These are phyloP conservation scores for Aquilaria sinensis DNA, from an alignment of 345 rosid species.

Conservation along the genomic window DNA sequence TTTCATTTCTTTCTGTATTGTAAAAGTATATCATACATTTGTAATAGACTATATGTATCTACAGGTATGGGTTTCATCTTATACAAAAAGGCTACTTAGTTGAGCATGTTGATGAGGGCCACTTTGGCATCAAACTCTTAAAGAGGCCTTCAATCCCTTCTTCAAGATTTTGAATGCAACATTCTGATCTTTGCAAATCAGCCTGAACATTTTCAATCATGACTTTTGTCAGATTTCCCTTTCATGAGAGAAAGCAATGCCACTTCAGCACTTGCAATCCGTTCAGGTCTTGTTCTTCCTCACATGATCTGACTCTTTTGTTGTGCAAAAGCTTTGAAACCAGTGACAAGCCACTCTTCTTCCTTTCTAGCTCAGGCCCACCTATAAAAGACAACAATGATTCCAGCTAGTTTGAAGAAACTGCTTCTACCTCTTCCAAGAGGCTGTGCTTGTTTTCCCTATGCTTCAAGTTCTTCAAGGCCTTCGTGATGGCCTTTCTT, in stretches of 20 bases:
- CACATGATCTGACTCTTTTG: constrained; percentile 2
- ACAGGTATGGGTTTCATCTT: too few species aligned
- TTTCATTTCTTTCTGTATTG: too few species aligned
- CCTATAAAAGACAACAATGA: constrained; percentile 10
- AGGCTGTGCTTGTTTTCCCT: background rate
- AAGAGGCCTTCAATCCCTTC: constrained; percentile 9
- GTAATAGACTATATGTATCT: too few species aligned
- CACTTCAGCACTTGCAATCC: constrained; percentile 18
- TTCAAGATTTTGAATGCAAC: constrained; percentile 14
- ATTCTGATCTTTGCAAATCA: constrained; percentile 3
- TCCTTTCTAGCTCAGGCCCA: background rate
- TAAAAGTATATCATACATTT: too few species aligned
- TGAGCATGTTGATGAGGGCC: constrained; percentile 30
- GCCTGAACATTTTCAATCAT: constrained; percentile 10
- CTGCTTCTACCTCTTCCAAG: constrained; percentile 13
- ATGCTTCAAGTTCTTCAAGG: constrained; percentile 10
- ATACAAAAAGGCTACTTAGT: background rate
- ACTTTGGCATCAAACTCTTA: constrained; percentile 18
- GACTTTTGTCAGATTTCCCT: constrained; percentile 6
- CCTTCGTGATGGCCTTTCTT: constrained; percentile 15
- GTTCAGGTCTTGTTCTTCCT: background rate
- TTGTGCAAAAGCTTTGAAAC: constrained; percentile 14
- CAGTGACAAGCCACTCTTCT: constrained; percentile 8
- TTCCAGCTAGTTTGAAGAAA: constrained; percentile 10
- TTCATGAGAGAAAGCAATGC: constrained; percentile 12